Evolutionary conservation across 2,329 filamentous ascomycete species (phyloP), one percentile per base, ranked within the genome.

Genomic region (Ampelomyces quisqualis): DNA sequence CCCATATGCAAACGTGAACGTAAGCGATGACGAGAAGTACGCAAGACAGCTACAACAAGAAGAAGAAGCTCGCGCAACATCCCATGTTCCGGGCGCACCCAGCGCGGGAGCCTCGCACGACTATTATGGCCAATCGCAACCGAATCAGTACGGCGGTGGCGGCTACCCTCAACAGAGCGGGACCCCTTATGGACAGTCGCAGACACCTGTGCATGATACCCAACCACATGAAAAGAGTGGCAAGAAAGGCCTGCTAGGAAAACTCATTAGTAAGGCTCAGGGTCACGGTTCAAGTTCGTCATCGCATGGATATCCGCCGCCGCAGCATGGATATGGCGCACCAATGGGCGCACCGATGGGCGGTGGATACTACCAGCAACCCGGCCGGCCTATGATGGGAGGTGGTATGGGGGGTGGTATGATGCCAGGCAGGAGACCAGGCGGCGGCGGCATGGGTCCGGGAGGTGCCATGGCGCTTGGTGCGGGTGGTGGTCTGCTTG

Each of bases 31-130:
- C 62, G 88, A 86, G 44, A 77, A 77, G 18, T 73, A 90, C 7
- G 90, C 90, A 6, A 78, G 86, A 27, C 80, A 82, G 60, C 73
- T 95, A 28, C 90, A 95, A 66, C 86, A 86, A 30, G 87, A 95
- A 68, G 90, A 95, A 68, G 78, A 95, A 50, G 80, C 81, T 5
- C 79, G 81, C 30, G 77, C 51, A 15, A 43, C 48, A 15, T 45
- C 76, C 11, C 62, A 55, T 50, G 31, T 17, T 6, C 47, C 51
- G 3, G 57, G 44, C 17, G 70, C 48, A 65, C 47, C 51, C 4
- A 57, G 44, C 17, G 70, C 48, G 65, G 75, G 75, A 19, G 68
- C 72, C 2, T 60, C 72, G n/a, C 65, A 73, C 34, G 62, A 67
- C 28, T 80, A 76, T 53, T 80, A 81, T 61, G 51, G 54, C 9